Base-by-base conservation (phyloP, 108 stramenopile genomes). In the Cyclotella distinguenda region DNA sequence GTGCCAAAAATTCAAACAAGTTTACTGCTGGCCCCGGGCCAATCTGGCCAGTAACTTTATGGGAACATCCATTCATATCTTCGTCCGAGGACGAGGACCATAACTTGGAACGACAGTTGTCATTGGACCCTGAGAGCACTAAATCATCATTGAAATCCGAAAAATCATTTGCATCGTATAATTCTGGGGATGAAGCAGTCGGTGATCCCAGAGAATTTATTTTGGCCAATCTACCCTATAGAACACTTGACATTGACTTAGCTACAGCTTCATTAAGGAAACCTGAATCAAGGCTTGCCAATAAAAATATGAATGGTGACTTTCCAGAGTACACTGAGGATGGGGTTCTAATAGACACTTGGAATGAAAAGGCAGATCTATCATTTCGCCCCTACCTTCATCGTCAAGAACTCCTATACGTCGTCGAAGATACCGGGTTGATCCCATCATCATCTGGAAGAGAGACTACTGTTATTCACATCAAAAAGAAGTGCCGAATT, bases 31-130 rank as follows among this genome's bases (percentile, higher is more conserved):
- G 51, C 12, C 13, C 49, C 26, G 52, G 53, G 15, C 46, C 60
- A 30, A 48, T 27, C 23, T 68, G 67, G 33, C 70, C 75, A 9
- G 84, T 85, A 30, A 82, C 85, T 69, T 73, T 82, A 65, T 91
- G 90, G 90, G 90, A 91, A 63, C 71, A 88, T 60, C 90, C 90
- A 18, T 91, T 87, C 21, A 28, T 62, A 11, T n/a, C 54, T 0
- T 18, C 19, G 3, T 33, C 43, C 23, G 33, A 42, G 9, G 30
- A 42, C 6, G 31, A 27, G 53, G 21, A 33, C n/a, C 15, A 32
- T 11, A 21, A 19, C 13, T 21, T 23, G 0, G 16, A 38, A 38
- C 38, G 30, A 6, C 54, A 39, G 11, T 36, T 22, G 31, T 66
- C 71, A n/a, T 8, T 40, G 43, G 35, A 45, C 15, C 45, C 42